Percentiles rank a stretch among this genome's conserved stretches.
phyloP scores from a whole-genome alignment of 192 early-diverging fungal species.

The Lobosporangium transversale region DNA sequence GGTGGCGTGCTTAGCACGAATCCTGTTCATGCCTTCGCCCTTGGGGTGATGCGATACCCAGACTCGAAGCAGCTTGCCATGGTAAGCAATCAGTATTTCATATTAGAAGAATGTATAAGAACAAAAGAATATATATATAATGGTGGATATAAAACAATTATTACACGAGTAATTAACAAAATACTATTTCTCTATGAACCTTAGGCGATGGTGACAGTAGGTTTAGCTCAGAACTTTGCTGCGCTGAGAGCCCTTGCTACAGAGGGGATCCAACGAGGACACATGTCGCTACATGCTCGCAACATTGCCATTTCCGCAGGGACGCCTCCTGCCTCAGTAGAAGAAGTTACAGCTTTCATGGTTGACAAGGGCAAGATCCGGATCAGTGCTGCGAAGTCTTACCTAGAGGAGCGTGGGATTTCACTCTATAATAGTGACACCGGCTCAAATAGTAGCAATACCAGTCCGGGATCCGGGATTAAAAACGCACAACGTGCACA shows the following conservation, averaged over 20 bases:
- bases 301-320: constrained; percentile 78
- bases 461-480: too few relatives aligned
- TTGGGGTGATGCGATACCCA: constrained; percentile 73
- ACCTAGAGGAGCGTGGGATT: constrained; percentile 63
- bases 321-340: constrained; percentile 71
- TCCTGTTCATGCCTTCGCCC: constrained; percentile 71
- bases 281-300: constrained; percentile 70
- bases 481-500: too few relatives aligned
- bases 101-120: too few relatives aligned
- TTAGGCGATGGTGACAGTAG: constrained; percentile 71
- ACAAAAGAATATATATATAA: too few relatives aligned
- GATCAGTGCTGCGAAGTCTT: constrained; percentile 66
- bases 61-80: constrained; percentile 70
- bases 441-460: constrained; percentile 17
- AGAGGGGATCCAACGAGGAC: constrained; percentile 81
- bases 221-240: constrained; percentile 85
- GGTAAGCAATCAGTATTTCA: too few relatives aligned
- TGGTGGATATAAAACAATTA: too few relatives aligned
- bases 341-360: constrained; percentile 75
- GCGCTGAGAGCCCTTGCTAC: constrained; percentile 75
- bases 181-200: too few relatives aligned
- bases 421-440: constrained; percentile 31
- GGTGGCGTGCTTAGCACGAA: constrained; percentile 81
- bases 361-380: constrained; percentile 71
- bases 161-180: too few relatives aligned